Evolutionary conservation across 305 asterid species (phyloP), one percentile per base, ranked within the genome.

Genomic region (Nicotiana rustica): DNA sequence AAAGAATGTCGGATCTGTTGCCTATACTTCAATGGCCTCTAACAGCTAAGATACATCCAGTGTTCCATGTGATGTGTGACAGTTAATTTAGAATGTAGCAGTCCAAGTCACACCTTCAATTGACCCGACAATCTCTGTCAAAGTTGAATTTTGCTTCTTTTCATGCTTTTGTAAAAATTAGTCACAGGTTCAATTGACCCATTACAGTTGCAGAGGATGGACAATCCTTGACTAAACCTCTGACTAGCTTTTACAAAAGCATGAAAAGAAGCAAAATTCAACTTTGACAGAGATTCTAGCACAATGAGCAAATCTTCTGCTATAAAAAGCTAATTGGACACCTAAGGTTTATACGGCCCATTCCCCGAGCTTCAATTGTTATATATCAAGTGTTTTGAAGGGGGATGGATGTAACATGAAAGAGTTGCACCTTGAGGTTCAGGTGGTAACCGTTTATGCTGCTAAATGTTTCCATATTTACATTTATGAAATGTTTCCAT

Each of bases 1-100:
- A 35, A 44, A 9, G 56, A 70, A 70, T 17, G 57, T 2, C 9
- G 15, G 17, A 3, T 17, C 56, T 38, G 57, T 15, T 70, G 33
- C 57, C 33, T 70, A 38, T 19, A 38, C 57, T 70, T 35, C 17
- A 35, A 70, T 19, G n/a, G 78, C 31, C 78, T 19, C 59, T 70
- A 44, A 8, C 56, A 19, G 15, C 78, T 35, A 70, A 35, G 29
- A 35, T 70, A 19, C 29, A 70, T 44, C 57, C 8, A 15, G 0
- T n/a, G 17, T 70, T 70, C 15, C 3, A 38, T 19, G 33, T 2
- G 33, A 31, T 33, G 57, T 38, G 31, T 38, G 8, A 2, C 33
- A 7, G 57, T 70, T 70, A 19, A 70, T 17, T 4, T 35, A 70
- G n/a, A 38, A 44, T 12, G 57, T 38, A 3, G 33, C 14, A 69